These are phyloP conservation scores for Phytophthora capsici DNA, from an alignment of 352 stramenopile species.

Conservation along the genomic window DNA sequence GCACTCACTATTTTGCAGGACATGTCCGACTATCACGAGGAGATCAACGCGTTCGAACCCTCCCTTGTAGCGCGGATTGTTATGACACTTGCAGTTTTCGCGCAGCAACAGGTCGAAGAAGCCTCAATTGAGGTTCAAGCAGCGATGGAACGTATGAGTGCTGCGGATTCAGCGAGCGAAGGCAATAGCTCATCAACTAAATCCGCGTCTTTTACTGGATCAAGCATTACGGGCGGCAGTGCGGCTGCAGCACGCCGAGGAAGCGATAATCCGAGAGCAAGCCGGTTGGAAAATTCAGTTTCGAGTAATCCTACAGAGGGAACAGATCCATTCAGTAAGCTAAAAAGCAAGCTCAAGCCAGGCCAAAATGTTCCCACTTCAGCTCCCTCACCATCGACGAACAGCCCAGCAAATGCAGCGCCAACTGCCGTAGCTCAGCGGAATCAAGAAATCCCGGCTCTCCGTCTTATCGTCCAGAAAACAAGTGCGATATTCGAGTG, in stretches of 20 bases:
- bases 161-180: constrained; percentile 22
- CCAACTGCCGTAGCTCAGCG: constrained; percentile 8
- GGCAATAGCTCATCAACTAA: constrained; percentile 27
- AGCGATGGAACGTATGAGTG: constrained; percentile 65
- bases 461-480: constrained; percentile 85
- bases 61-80: constrained; percentile 81
- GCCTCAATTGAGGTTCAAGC: constrained; percentile 87
- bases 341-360: constrained; percentile 73
- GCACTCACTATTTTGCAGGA: constrained; percentile 82
- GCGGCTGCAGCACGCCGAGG: constrained; percentile 36
- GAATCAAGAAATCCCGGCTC: constrained; percentile 70
- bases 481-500: constrained; percentile 88
- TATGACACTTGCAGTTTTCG: constrained; percentile 87
- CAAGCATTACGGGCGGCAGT: constrained; percentile 33
- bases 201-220: constrained; percentile 40
- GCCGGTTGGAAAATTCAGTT: constrained; percentile 44
- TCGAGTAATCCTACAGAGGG: constrained; percentile 38
- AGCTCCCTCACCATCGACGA: constrained; percentile 46
- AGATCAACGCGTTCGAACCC: constrained; percentile 73
- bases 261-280: constrained; percentile 55
- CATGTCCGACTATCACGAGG: constrained; percentile 75
- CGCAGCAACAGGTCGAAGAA: constrained; percentile 89
- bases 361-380: constrained; percentile 35
- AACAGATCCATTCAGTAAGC: constrained; percentile 69
- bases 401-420: constrained; percentile 28